Evolutionary conservation across 306 rosid species (phyloP), one percentile per base, ranked within the genome.

Genomic region (Medicago truncatula): DNA sequence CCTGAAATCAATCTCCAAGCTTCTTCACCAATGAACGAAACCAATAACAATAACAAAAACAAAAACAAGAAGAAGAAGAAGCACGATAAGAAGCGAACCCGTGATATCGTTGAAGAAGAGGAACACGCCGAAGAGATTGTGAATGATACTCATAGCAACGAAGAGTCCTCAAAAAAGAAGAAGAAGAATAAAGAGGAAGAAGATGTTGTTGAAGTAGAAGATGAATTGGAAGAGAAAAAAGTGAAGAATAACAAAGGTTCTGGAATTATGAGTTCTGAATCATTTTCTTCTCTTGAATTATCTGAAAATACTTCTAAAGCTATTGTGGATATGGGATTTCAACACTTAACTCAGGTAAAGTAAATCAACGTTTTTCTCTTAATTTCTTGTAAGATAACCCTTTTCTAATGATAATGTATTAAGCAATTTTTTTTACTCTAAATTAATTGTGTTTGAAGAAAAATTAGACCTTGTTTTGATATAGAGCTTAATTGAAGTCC

Each of bases 301-400:
- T 92, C 96, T 9, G 83, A 86, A 39, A 83, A 87, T 54, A 92
- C 97, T 9, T 67, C 10, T 44, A 85, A 78, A 69, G 86, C 97
- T 13, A 88, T 92, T 66, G 20, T 69, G 66, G 97, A 85, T 13
- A 78, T 90, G 83, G 87, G 87, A 10, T 92, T 92, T 76, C 73
- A 85, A 78, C 64, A 86, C 64, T 87, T 87, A 89, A 92, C 97
- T 76, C 90, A 90, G 97, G 97, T 91, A 25, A 49, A 40, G 97
- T 91, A 25, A 49, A 66, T 17, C 53, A 10, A 10, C 52, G 11
- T 40, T 40, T 66, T 18, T 18, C 9, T 39, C n/a, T 38, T 16
- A 39, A 38, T 16, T 64, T 63, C 16, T 10, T 10, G 36, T 36
- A 20, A 4, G 13, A 8, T 63, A 7, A 14, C 5, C 12, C 1